Conservation (phyloP, 805 yeast genomes). For the Metschnikowia lochheadii region DNA sequence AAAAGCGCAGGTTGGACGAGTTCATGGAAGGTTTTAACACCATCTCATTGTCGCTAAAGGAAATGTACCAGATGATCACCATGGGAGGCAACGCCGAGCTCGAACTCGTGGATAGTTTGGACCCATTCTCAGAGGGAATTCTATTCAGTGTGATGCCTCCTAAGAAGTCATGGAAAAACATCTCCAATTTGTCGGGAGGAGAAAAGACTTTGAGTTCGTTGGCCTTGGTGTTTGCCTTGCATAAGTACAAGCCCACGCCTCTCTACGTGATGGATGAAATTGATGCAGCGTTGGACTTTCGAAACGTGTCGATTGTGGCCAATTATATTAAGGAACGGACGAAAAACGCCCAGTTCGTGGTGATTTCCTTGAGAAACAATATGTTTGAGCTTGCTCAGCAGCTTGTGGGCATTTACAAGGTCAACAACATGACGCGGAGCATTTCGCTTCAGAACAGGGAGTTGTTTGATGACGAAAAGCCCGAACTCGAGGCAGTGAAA, state of each 20-base stretch:
- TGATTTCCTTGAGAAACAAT: constrained; percentile 89
- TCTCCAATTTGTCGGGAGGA: constrained; percentile 93
- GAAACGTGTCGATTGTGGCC: constrained; percentile 96
- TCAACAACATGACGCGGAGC: constrained; percentile 83
- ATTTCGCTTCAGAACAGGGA: constrained; percentile 71
- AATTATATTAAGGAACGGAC: constrained; percentile 95
- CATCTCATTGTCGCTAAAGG: constrained; percentile 84
- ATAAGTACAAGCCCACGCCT: constrained; percentile 95
- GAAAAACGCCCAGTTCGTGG: constrained; percentile 93
- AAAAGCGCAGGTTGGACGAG: constrained; percentile 73
- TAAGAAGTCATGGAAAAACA: constrained; percentile 94
- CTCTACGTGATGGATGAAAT: constrained; percentile 98
- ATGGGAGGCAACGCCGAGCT: constrained; percentile 99
- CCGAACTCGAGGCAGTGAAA: constrained; percentile 1
- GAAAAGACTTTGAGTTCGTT: constrained; percentile 93
- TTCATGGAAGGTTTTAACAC: constrained; percentile 89
- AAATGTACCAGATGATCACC: constrained; percentile 97
- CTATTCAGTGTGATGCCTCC: constrained; percentile 99
- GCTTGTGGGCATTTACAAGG: constrained; percentile 92
- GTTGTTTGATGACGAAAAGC: constrained; percentile 19
- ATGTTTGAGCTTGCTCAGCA: constrained; percentile 97
- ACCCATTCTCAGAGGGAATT: constrained; percentile 98
- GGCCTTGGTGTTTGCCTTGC: constrained; percentile 94
- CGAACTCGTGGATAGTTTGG: constrained; percentile 90
- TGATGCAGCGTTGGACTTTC: constrained; percentile 96